Percentiles rank a stretch among this genome's conserved stretches.
Conservation (phyloP, 495 filamentous ascomycete genomes). For the Penicillium daleae region DNA sequence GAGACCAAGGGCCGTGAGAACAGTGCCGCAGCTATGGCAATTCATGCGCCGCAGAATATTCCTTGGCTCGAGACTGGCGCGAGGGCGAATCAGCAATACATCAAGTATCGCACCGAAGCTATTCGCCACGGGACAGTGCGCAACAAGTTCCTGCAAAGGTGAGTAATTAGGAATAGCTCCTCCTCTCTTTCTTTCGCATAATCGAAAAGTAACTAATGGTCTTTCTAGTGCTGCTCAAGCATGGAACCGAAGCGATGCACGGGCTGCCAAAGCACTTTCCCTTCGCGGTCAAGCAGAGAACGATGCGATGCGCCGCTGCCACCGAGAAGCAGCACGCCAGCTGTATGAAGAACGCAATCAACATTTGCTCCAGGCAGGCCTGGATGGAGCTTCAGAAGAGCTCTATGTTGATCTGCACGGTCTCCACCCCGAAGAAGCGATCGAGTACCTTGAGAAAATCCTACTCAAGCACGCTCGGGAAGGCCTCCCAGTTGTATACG, state of each 20-base stretch:
- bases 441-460: slow-evolving; percentile 88
- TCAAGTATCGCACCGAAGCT: slow-evolving; percentile 90
- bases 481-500: slow-evolving; percentile 79
- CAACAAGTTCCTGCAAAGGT: slow-evolving; percentile 98
- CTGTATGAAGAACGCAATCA: slow-evolving; percentile 96
- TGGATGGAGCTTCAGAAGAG: slow-evolving; percentile 60
- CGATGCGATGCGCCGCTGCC: slow-evolving; percentile 93
- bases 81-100: slow-evolving; percentile 86
- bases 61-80: slow-evolving; percentile 98
- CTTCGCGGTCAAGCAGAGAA: slow-evolving; percentile 96
- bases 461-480: slow-evolving; percentile 75
- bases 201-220: slow-evolving; percentile 19
- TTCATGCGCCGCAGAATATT: slow-evolving; percentile 86
- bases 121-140: slow-evolving; percentile 94
- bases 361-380: slow-evolving; percentile 50
- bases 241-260: slow-evolving; percentile 98
- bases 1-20: slow-evolving; percentile 69
- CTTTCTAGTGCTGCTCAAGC: slow-evolving; percentile 85
- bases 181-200: background rate
- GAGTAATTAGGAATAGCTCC: slow-evolving; percentile 15
- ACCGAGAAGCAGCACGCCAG: slow-evolving; percentile 88
- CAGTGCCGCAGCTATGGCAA: slow-evolving; percentile 77
- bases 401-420: slow-evolving; percentile 96
- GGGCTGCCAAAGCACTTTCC: slow-evolving; percentile 92
- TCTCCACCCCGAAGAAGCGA: slow-evolving; percentile 94